Evolutionary conservation across 768 basidiomycete genomes (phyloP).

Genomic region (Boletus tomentosulus): DNA sequence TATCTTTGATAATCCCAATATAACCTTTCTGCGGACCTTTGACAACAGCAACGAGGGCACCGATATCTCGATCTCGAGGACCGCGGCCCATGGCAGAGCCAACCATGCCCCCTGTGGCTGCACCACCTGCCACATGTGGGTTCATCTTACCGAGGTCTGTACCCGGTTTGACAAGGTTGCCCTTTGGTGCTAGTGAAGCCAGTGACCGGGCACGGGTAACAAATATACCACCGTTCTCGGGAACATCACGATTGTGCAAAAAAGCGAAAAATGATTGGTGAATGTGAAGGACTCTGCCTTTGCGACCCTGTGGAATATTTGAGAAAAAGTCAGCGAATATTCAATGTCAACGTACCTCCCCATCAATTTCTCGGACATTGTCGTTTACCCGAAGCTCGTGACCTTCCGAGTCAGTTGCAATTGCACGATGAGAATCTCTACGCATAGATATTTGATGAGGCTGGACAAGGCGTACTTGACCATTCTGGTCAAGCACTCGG

Average conservation of each 20-base stretch:
- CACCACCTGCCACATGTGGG: conserved; percentile 57
- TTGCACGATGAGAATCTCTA: conserved; percentile 72
- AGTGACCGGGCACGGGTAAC: conserved; percentile 84
- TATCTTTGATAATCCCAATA: conserved; percentile 90
- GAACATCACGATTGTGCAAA: conserved; percentile 85
- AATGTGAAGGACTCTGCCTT: conserved; percentile 88
- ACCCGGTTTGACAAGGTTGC: conserved; percentile 58
- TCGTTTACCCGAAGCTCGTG: conserved; percentile 85
- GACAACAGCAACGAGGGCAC: conserved; percentile 70
- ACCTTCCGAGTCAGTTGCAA: conserved; percentile 86
- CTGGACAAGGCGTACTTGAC: conserved; percentile 81
- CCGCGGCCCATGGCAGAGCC: conserved; percentile 81
- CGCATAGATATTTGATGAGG: conserved; percentile 95
- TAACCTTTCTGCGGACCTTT: conserved; percentile 91
- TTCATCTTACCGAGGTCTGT: conserved; percentile 91
- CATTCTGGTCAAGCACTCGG: conserved; percentile 93
- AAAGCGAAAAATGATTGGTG: conserved; percentile 94
- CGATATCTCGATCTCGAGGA: conserved; percentile 79
- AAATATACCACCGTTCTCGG: conserved; percentile 92
- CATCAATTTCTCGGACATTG: conserved; percentile 88
- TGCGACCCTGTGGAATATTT: conserved; percentile 52
- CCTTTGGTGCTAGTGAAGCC: conserved; percentile 83
- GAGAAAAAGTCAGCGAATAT: not conserved
- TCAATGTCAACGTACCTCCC: conserved; percentile 55
- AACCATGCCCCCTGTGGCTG: conserved; percentile 69